Percentiles rank a stretch among this genome's conserved stretches.
Conservation (phyloP, 257 asterid genomes). For the Hygrophila difformis region DNA sequence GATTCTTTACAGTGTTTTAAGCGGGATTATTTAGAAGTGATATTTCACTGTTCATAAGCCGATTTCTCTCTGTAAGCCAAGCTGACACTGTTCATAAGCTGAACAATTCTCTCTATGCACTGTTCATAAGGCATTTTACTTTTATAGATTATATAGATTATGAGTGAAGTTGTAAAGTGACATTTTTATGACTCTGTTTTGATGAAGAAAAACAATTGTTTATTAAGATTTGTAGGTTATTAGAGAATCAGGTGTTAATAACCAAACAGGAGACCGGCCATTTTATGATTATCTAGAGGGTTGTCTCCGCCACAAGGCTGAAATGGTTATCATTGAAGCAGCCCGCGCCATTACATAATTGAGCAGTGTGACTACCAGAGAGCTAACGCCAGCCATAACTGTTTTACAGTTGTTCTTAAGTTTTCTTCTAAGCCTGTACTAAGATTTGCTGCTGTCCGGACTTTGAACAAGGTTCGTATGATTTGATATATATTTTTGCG, state of each 20-base stretch:
- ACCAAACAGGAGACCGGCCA: slow-evolving; percentile 67
- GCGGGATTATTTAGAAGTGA: no score
- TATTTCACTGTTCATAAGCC: no score
- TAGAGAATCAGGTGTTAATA: slow-evolving; percentile 55
- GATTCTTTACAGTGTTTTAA: no score
- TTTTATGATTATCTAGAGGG: slow-evolving; percentile 79
- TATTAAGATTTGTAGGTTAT: slow-evolving; percentile 38
- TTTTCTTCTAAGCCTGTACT: slow-evolving; percentile 81
- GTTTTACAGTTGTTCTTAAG: slow-evolving; percentile 73
- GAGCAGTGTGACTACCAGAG: slow-evolving; percentile 65
- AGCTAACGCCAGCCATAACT: slow-evolving; percentile 80
- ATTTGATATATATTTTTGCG: neutral
- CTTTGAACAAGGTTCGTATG: slow-evolving; percentile 59
- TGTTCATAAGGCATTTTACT: no score
- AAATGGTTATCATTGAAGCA: slow-evolving; percentile 84
- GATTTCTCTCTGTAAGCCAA: no score
- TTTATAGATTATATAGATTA: no score
- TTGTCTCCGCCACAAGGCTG: slow-evolving; percentile 83
- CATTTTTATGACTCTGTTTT: neutral
- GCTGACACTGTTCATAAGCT: no score
- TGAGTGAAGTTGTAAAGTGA: slow-evolving; percentile 6
- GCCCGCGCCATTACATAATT: slow-evolving; percentile 82
- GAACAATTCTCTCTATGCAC: no score
- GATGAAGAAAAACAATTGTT: slow-evolving; percentile 1
- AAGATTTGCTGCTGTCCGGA: no score